These are phyloP conservation scores for Akebia trifoliata DNA, from an alignment of 164 flowering plant genomes.

Conservation along the genomic window DNA sequence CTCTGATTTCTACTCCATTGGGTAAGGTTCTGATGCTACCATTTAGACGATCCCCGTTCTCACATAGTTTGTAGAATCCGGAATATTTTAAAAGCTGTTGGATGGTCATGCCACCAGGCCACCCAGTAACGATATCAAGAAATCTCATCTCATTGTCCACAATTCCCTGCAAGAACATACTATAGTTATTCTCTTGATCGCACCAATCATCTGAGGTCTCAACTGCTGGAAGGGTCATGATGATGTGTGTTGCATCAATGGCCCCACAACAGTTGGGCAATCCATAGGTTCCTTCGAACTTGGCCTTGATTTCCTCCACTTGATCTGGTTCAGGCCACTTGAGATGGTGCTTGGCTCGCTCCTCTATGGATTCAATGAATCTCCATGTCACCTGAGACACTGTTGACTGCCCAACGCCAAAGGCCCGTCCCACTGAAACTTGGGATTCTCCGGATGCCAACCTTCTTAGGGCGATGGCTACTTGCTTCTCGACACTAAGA, in stretches of 20 bases:
- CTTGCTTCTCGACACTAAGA: slow-evolving; percentile 95
- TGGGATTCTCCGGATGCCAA: slow-evolving; percentile 98
- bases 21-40: slow-evolving; percentile 31
- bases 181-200: slow-evolving; percentile 71
- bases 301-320: slow-evolving; percentile 57
- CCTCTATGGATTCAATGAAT: slow-evolving; percentile 88
- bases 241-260: slow-evolving; percentile 76
- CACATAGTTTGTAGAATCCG: slow-evolving; percentile 64
- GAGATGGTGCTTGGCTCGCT: slow-evolving; percentile 87
- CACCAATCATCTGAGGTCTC: slow-evolving; percentile 97
- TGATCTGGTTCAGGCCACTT: slow-evolving; percentile 65
- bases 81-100: slow-evolving; percentile 59
- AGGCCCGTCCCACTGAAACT: slow-evolving; percentile 83
- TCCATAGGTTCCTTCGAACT: slow-evolving; percentile 50
- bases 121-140: slow-evolving; percentile 86
- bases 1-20: slow-evolving; percentile 50
- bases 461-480: slow-evolving; percentile 86
- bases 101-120: slow-evolving; percentile 58
- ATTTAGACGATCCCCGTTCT: slow-evolving; percentile 51
- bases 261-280: slow-evolving; percentile 90
- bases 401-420: slow-evolving; percentile 97
- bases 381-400: slow-evolving; percentile 98
- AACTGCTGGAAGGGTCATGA: slow-evolving; percentile 94
- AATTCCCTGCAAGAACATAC: slow-evolving; percentile 88
- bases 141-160: slow-evolving; percentile 81